Evolutionary conservation across 129 eudicot species (phyloP), one percentile per base, ranked within the genome.

Genomic region (Cynara cardunculus): DNA sequence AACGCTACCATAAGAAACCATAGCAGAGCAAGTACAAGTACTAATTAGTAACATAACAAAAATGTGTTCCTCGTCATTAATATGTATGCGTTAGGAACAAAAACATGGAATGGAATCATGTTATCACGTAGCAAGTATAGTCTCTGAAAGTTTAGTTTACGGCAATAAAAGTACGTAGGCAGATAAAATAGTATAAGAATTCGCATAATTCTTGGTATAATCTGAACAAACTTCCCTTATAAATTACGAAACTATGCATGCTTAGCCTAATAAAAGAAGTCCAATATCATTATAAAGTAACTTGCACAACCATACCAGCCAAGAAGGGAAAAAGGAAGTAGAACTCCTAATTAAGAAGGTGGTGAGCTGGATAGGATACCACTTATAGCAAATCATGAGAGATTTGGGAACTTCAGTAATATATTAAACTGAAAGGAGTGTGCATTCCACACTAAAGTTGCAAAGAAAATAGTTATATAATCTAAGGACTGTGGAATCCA

Each of bases 391-490:
- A 11, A 41, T 41, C 53, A 41, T 41, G 53, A 41, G 53, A 41
- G 37, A 34, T 18, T 28, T 28, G 26, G 78, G 13, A 34, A 68
- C 25, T 41, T 11, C 9, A 41, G 3, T 78, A 14, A 28, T 25
- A 26, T 84, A 78, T 78, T 44, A 53, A 31, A 79, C 3, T 73
- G 39, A 37, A 30, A 26, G 34, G 75, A 80, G 85, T 76, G 82
- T 85, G 88, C 67, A 13, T 44, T 85, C 85, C 88, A 85, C 79
- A 71, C 28, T 64, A 34, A 70, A 76, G 85, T 71, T 74, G 72
- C 16, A 76, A 76, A 34, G 32, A 18, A 4, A 12, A 41, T 19
- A 69, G 7, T 35, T 34, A 25, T 10, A 37, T 80, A 85, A 75
- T 71, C 76, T 25, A 41, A 16, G 69, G 37, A 66, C 18, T 18